Evolutionary conservation across 1,139 yeast species (phyloP).

Genomic region (Hanseniaspora uvarum): DNA sequence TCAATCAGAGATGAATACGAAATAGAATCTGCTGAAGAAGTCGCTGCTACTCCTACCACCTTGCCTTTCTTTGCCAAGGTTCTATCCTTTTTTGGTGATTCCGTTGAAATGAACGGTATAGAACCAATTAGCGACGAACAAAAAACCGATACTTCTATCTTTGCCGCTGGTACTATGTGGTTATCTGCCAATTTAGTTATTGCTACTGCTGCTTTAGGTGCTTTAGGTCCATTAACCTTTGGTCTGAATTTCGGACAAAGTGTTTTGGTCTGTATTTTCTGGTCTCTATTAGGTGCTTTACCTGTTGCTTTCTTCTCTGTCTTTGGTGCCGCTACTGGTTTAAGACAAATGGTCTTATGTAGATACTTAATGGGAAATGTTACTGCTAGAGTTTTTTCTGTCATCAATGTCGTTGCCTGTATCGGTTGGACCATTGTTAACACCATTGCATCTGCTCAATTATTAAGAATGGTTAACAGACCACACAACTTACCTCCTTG

Average conservation of each 20-base stretch:
- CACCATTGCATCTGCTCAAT: constrained; percentile 80
- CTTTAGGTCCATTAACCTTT: constrained; percentile 50
- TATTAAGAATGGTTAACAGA: constrained; percentile 63
- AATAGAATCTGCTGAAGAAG: background rate
- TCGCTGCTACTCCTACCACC: background rate
- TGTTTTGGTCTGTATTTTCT: constrained; percentile 54
- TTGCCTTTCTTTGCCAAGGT: constrained; percentile 12
- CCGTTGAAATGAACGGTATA: constrained; percentile 42
- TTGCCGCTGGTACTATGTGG: constrained; percentile 84
- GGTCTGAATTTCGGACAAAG: constrained; percentile 56
- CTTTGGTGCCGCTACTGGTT: constrained; percentile 76
- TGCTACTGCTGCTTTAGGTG: constrained; percentile 74
- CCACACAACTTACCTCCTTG: constrained; percentile 65
- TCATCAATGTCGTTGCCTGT: constrained; percentile 74
- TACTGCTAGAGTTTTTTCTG: constrained; percentile 66
- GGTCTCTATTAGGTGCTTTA: constrained; percentile 57
- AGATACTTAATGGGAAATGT: constrained; percentile 67
- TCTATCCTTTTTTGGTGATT: constrained; percentile 4
- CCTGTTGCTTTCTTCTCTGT: constrained; percentile 77
- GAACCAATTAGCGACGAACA: constrained; percentile 40
- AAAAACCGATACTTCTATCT: constrained; percentile 45
- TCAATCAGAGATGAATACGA: constrained; percentile 10
- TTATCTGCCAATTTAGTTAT: constrained; percentile 81
- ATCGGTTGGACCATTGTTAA: constrained; percentile 95
- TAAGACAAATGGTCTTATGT: constrained; percentile 79